phyloP scores from a whole-genome alignment of 2,329 filamentous ascomycete species.

The Aspergillus fumigatiaffinis region DNA sequence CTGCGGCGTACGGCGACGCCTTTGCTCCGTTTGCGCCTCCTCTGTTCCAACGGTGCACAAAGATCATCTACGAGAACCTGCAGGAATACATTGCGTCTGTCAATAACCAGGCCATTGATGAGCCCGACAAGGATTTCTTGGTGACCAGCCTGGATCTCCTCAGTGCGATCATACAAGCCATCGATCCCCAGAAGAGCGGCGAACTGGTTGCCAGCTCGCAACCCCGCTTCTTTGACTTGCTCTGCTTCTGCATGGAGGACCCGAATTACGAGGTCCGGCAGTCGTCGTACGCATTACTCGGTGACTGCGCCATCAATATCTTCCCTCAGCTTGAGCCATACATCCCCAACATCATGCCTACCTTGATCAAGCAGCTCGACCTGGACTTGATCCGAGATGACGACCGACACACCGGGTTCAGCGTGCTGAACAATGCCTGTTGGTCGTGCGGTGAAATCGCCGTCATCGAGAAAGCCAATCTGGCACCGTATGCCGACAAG shows the following conservation, averaged over 20 bases:
- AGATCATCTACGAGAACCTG: slow-evolving; percentile 87
- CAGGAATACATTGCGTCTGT: slow-evolving; percentile 71
- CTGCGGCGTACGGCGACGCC: slow-evolving; percentile 73
- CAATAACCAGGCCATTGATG: slow-evolving; percentile 65
- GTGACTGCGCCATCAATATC: slow-evolving; percentile 90
- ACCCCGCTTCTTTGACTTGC: slow-evolving; percentile 82
- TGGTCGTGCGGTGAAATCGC: slow-evolving; percentile 95
- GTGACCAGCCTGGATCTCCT: slow-evolving; percentile 92
- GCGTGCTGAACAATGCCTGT: slow-evolving; percentile 96
- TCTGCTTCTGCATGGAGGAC: slow-evolving; percentile 91
- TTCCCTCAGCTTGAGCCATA: slow-evolving; percentile 75
- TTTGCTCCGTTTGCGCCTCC: slow-evolving; percentile 83
- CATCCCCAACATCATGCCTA: slow-evolving; percentile 67
- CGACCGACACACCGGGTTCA: slow-evolving; percentile 78
- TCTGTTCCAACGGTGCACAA: slow-evolving; percentile 83
- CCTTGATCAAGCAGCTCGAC: slow-evolving; percentile 84
- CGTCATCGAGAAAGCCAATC: slow-evolving; percentile 66
- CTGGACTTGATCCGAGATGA: slow-evolving; percentile 72
- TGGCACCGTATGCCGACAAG: slow-evolving; percentile 72
- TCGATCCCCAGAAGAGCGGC: slow-evolving; percentile 69
- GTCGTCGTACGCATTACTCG: slow-evolving; percentile 89
- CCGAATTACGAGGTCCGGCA: slow-evolving; percentile 87
- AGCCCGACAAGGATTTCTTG: slow-evolving; percentile 93
- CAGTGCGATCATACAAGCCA: slow-evolving; percentile 87
- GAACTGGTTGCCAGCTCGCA: slow-evolving; percentile 72